Base-by-base conservation (phyloP, 2,329 filamentous ascomycete species). In the Phialophora expanda region DNA sequence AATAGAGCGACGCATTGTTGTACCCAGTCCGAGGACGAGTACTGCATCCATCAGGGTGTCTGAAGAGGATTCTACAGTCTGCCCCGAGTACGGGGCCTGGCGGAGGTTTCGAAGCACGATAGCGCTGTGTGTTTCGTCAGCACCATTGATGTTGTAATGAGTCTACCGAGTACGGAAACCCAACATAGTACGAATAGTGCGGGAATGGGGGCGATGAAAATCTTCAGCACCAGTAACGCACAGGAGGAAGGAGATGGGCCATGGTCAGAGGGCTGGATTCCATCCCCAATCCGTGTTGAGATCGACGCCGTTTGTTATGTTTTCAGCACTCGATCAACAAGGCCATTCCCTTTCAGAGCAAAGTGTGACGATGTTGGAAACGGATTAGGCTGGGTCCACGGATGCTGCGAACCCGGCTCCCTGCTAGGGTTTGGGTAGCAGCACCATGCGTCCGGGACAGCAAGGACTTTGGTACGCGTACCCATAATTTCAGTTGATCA, bases 301-400 rank as follows among this genome's bases (percentile, higher is more conserved):
- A 59, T 60, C 53, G 32, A 26, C 61, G 38, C 57, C 56, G 55
- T 46, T 55, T 53, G 32, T 30, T 55, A 38, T 56, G 30, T 46
- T 46, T 44, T 20, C 28, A 32, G 48, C n/a, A 41, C 11, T 34
- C 24, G 54, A 63, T 57, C 56, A 59, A 54, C 62, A 55, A 14
- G 38, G 38, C 38, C 2, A 24, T 53, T 20, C 12, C 65, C 59
- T n/a, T 34, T 28, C 24, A 54, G 41, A 64, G 56, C 6, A 56
- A 64, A 64, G 65, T 64, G 61, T 58, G 57, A 61, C 65, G 61
- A 58, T 24, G 38, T 32, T 59, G 32, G 56, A 26, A 56, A 60
- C 34, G 64, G 17, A 46, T 38, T 48, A 46, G 56, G 26, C 56
- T 32, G 56, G 44, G n/a, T 34, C 48, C 9, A 28, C 34, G 58